Percentiles rank a stretch among this genome's conserved stretches.
These are phyloP conservation scores for Daldinia childiae DNA, from an alignment of 495 filamentous ascomycete genomes.

Conservation along the genomic window DNA sequence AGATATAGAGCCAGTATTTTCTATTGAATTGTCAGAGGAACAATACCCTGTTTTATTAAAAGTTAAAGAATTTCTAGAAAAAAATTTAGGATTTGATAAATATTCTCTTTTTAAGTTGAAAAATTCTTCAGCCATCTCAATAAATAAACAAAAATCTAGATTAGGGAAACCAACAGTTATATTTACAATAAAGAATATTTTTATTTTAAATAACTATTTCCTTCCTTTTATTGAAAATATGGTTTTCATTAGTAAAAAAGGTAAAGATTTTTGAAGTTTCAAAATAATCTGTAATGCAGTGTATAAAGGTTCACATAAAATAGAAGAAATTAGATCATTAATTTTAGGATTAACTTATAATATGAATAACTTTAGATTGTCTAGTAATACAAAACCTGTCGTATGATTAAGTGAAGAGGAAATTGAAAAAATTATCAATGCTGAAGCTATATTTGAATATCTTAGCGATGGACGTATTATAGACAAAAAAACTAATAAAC, in stretches of 20 bases:
- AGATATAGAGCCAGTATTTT: constrained; percentile 5
- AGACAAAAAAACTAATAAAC: constrained; percentile 5
- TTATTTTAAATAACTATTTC: constrained; percentile 5
- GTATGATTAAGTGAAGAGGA: constrained; percentile 5
- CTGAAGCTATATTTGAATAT: constrained; percentile 5
- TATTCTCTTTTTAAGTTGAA: constrained; percentile 5
- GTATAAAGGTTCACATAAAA: constrained; percentile 5
- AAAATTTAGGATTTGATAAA: constrained; percentile 4
- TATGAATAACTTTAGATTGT: constrained; percentile 5
- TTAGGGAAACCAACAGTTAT: constrained; percentile 5
- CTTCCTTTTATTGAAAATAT: constrained; percentile 5
- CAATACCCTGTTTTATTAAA: constrained; percentile 5
- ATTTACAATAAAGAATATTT: constrained; percentile 4
- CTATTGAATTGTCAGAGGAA: constrained; percentile 5
- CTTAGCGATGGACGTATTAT: constrained; percentile 3
- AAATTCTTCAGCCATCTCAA: constrained; percentile 3
- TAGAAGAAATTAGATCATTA: constrained; percentile 3
- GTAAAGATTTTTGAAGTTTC: constrained; percentile 5
- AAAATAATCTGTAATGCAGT: constrained; percentile 5
- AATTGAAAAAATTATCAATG: not conserved
- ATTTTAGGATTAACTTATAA: constrained; percentile 6
- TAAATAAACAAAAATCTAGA: constrained; percentile 5
- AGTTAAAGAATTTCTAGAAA: constrained; percentile 3
- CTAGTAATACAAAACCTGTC: constrained; percentile 4
- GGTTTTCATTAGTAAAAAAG: constrained; percentile 5